Conservation (phyloP, 805 yeast species). For the Candida maris region DNA sequence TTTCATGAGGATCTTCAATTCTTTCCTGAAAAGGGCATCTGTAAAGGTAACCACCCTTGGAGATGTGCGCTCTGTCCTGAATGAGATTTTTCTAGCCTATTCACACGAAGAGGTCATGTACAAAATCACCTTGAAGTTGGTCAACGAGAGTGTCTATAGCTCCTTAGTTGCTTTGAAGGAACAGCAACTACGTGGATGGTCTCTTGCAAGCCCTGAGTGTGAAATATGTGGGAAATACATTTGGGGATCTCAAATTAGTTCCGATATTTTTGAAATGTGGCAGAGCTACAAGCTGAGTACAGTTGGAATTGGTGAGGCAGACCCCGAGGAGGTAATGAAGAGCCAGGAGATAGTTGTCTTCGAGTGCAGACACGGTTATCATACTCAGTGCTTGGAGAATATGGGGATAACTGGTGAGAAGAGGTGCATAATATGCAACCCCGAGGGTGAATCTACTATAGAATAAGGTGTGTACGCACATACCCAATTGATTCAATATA, state of each 20-base stretch:
- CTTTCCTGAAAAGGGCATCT: constrained; percentile 48
- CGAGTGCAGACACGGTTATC: constrained; percentile 67
- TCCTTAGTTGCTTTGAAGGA: constrained; percentile 41
- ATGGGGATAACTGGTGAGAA: constrained; percentile 37
- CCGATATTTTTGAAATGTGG: constrained; percentile 54
- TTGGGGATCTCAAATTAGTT: constrained; percentile 62
- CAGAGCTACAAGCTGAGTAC: constrained; percentile 34
- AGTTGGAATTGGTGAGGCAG: constrained; percentile 9
- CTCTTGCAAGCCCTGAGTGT: constrained; percentile 51
- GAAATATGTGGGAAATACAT: constrained; percentile 71
- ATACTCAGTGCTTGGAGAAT: constrained; percentile 49
- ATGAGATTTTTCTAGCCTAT: constrained; percentile 62
- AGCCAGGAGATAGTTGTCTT: constrained; percentile 45
- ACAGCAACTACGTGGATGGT: constrained; percentile 60
- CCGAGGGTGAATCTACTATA: constrained; percentile 2
- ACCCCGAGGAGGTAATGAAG: constrained; percentile 5
- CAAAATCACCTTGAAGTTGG: constrained; percentile 45
- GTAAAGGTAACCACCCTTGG: constrained; percentile 50
- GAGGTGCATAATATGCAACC: constrained; percentile 41
- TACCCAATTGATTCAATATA: too few species aligned
- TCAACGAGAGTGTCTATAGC: constrained; percentile 53
- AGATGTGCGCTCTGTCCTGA: constrained; percentile 55
- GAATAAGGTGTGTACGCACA: too few species aligned
- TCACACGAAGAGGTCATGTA: constrained; percentile 59
- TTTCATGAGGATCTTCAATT: constrained; percentile 52